Evolutionary conservation across 1,284 basidiomycete genomes (phyloP), one percentile per base, ranked within the genome.

Genomic region (Boletellus sp.): DNA sequence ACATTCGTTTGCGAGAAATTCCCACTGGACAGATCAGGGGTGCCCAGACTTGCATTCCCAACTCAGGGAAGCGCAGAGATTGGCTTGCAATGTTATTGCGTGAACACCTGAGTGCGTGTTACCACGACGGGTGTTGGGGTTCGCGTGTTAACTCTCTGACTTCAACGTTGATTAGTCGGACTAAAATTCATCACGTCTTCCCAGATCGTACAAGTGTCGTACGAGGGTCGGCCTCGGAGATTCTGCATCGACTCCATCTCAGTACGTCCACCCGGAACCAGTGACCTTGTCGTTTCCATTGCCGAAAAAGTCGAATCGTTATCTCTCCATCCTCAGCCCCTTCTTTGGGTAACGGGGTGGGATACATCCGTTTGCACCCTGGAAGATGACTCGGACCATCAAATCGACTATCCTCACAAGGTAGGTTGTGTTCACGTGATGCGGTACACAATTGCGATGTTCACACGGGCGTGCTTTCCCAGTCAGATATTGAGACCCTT

Each of bases 81-180:
- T 90, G 87, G 86, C 73, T 88, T n/a, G 61, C 65, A 36, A 67
- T 87, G 11, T 66, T 82, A 21, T 61, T 84, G 42, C 74, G 80
- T 47, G 86, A 89, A 66, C 62, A 71, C 40, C 67, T 87, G 45
- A 79, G 84, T 83, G 49, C 46, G 74, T 65, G 23, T 43, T 43
- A 3, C 26, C 39, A 27, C 34, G 8, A n/a, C 40, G 14, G 21
- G 14, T 25, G 4, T 53, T 19, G 37, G 36, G 34, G 39, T 32
- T 48, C 23, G 41, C 32, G 35, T 48, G 32, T 46, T 50, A 35
- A 52, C 41, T 43, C 16, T 42, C 35, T 47, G 49, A 48, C 52
- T 55, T 41, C 29, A 48, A 48, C 11, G 26, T 52, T 26, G 51
- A 53, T 30, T 38, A 91, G 89, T 89, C 32, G 85, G 88, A 57